Base-by-base conservation (phyloP, 257 asterid genomes). In the Primulina huaijiensis region DNA sequence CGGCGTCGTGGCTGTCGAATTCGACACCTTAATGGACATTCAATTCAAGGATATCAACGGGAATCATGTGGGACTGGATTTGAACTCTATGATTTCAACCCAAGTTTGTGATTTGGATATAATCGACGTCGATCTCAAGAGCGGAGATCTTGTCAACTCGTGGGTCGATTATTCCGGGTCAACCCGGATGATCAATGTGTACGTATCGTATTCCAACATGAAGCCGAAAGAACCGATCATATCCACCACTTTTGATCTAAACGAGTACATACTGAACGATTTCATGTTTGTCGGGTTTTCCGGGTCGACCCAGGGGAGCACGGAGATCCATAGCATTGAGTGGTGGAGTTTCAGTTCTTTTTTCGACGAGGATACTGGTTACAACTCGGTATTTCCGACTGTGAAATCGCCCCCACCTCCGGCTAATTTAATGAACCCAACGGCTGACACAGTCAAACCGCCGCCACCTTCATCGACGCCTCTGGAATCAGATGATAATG, bases 261-360 rank as follows among this genome's bases (percentile, higher is more conserved):
- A 59, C 33, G 87, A 82, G 30, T 85, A 88, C 59, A 23, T 82
- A 7, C 78, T 69, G 34, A 76, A 78, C 46, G 97, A 90, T 72
- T 85, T 82, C 76, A 86, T 85, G 92, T 90, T 83, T 34, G 94
- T 88, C 21, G 97, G 97, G 25, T 86, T 90, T 65, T 68, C 89
- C 53, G 96, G 88, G 65, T 88, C 97, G 21, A 90, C 97, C 62
- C 97, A 90, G 79, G 97, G 97, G 61, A 90, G 97, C 66, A 90
- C 97, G 0, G 97, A 90, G 77, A 76, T 75, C 38, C 97, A 90
- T 73, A 79, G 78, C 71, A 81, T 90, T 21, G 89, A 83, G 20
- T 88, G 96, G 97, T 90, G 97, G 97, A 90, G 94, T 68, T 90
- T 90, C 72, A 78, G 73, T 62, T 88, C 97, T 4, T 81, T 85